Conservation (phyloP, 805 yeast species). For the Komagataella ulmi region DNA sequence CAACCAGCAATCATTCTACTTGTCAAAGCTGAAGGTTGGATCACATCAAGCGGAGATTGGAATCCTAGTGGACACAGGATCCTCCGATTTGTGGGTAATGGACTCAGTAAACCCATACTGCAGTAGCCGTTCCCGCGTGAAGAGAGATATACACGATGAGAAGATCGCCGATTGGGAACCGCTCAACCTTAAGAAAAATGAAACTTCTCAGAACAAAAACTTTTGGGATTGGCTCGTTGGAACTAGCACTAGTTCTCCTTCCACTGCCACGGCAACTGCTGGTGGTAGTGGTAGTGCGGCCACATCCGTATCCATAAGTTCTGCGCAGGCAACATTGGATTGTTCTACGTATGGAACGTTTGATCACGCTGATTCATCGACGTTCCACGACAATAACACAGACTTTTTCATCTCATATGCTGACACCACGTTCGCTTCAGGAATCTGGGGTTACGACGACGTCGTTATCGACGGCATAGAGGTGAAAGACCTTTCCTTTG, state of each 20-base stretch:
- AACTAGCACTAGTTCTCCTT: not conserved
- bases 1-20: conserved; percentile 29
- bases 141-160: not conserved
- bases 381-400: conserved; percentile 26
- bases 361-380: conserved; percentile 22
- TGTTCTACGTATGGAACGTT: conserved; percentile 38
- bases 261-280: not conserved
- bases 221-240: not conserved
- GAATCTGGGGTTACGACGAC: conserved; percentile 51
- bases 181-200: not conserved
- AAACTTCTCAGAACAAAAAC: not conserved
- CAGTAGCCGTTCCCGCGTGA: not conserved
- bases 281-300: not conserved
- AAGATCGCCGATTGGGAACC: not conserved
- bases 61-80: conserved; percentile 63
- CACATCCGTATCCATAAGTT: not conserved
- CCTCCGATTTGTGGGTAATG: conserved; percentile 61
- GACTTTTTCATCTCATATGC: conserved; percentile 31
- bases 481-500: conserved; percentile 46
- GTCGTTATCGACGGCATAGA: conserved; percentile 35
- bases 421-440: conserved; percentile 33
- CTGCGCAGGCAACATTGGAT: conserved; percentile 13
- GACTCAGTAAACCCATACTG: conserved; percentile 35
- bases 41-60: conserved; percentile 40
- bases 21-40: conserved; percentile 36